These are phyloP conservation scores for Monilinia vaccinii-corymbosi DNA, from an alignment of 2,329 filamentous ascomycete genomes.

Conservation along the genomic window DNA sequence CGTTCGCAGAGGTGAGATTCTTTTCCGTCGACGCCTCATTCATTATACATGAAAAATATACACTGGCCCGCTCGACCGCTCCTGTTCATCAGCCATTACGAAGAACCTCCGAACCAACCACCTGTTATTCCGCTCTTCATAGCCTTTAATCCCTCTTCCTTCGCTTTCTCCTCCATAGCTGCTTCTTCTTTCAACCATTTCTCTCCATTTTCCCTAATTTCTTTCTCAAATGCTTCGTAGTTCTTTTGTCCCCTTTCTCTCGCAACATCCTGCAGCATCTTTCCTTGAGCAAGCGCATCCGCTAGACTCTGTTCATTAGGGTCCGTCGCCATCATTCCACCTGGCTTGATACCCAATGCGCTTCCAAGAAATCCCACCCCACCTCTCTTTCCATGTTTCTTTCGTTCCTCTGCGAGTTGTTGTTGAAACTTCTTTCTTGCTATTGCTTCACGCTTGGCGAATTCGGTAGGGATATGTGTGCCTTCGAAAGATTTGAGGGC, in stretches of 20 bases:
- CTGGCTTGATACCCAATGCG: conserved; percentile 69
- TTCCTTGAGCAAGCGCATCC: conserved; percentile 80
- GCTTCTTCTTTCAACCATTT: conserved; percentile 95
- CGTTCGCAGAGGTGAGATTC: conserved; percentile 4
- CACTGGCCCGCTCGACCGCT: background rate
- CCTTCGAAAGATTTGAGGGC: conserved; percentile 84
- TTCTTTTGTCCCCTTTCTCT: conserved; percentile 84
- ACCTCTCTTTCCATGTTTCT: conserved; percentile 45
- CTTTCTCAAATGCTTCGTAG: conserved; percentile 81
- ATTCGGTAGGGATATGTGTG: conserved; percentile 81
- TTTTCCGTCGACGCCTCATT: conserved; percentile 1
- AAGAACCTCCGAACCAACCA: conserved; percentile 39
- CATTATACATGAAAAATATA: conserved; percentile 1
- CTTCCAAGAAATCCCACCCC: conserved; percentile 61
- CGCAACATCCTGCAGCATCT: conserved; percentile 94
- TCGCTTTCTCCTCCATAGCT: conserved; percentile 75
- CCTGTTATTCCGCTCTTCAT: conserved; percentile 71
- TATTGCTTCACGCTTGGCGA: conserved; percentile 76
- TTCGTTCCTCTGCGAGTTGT: conserved; percentile 60
- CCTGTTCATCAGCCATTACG: background rate
- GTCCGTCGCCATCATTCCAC: conserved; percentile 49
- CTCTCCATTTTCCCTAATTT: conserved; percentile 87
- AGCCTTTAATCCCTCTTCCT: conserved; percentile 83
- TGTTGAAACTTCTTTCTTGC: conserved; percentile 79
- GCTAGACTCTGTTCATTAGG: conserved; percentile 51